Conservation (phyloP, 2,329 filamentous ascomycete species). For the Trichoderma endophyticum region DNA sequence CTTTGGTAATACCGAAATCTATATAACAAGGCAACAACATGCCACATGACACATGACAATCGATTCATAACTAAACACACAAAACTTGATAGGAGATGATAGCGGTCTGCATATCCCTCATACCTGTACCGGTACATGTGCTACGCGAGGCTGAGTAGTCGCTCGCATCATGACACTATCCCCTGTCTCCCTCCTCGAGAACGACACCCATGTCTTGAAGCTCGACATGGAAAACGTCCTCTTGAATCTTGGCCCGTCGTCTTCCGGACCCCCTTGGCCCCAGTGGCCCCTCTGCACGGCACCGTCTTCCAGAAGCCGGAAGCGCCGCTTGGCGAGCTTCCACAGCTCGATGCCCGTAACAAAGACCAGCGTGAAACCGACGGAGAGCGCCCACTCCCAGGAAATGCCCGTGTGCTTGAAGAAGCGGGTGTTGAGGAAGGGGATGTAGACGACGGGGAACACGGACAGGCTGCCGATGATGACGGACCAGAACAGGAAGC, state of each 20-base stretch:
- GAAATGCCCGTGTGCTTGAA: slow-evolving; percentile 70
- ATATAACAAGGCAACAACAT: not conserved
- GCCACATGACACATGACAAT: not conserved
- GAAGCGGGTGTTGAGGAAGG: slow-evolving; percentile 64
- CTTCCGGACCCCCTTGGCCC: slow-evolving; percentile 51
- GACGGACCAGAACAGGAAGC: slow-evolving; percentile 68
- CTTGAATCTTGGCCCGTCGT: slow-evolving; percentile 43
- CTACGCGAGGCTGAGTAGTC: slow-evolving; percentile 9
- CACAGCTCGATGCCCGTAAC: slow-evolving; percentile 66
- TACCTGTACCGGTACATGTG: not conserved
- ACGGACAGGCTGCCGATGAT: slow-evolving; percentile 58
- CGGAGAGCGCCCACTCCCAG: slow-evolving; percentile 73
- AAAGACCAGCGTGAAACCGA: slow-evolving; percentile 62
- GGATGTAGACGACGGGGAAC: slow-evolving; percentile 70
- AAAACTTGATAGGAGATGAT: not conserved
- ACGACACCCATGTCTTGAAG: slow-evolving; percentile 46
- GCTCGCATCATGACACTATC: slow-evolving; percentile 30
- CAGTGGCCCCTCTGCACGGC: slow-evolving; percentile 50
- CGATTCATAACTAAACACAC: not conserved
- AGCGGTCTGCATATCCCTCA: not conserved
- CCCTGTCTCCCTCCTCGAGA: slow-evolving; percentile 41
- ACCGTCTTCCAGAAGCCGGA: slow-evolving; percentile 50
- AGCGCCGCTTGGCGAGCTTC: slow-evolving; percentile 65
- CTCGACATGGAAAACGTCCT: slow-evolving; percentile 52
- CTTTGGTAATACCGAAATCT: not conserved